Evolutionary conservation across 176 grass and related monocot genomes (phyloP), one percentile per base, ranked within the genome.

Genomic region (Themeda triandra): DNA sequence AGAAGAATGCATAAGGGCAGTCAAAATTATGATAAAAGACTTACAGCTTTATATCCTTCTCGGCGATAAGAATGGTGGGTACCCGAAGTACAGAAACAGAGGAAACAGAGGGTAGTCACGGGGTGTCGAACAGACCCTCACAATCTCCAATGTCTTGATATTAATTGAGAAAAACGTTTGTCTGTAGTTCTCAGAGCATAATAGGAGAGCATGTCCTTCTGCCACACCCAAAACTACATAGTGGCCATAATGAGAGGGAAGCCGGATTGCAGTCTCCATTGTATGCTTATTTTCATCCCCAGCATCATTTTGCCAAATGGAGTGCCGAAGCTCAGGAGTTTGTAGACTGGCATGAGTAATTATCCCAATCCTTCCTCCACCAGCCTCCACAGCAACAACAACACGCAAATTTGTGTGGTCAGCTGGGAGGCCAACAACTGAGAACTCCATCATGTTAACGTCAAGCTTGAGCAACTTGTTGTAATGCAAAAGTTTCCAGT

Each of bases 271-370:
- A 44, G 21, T 48, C 39, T 45, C 59, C 56, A 6, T 1, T 8
- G 6, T 7, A 15, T 2, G 6, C 25, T 32, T 17, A 79, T 46
- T n/a, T 9, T 6, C 10, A 46, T 46, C 32, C 10, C 31, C 25
- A 23, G 0, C 10, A 0, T 46, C 77, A 64, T 66, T 79, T 30
- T 65, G 76, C 37, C 4, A 13, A 45, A 63, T 42, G n/a, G n/a
- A 21, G 39, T 23, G 6, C 15, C 30, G 13, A 66, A 10, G 1
- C 33, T 5, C 6, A 8, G 3, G 6, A 27, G 15, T 2, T 18
- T 0, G 0, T 1, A 0, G 3, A 28, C 0, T 0, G 0, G 6
- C 6, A 10, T 2, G 40, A 46, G 8, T 32, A 27, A 79, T 2
- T 21, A 63, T 27, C 27, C 39, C 39, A 18, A 66, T 6, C 15